Evolutionary conservation across 139 green algal species (phyloP).

Genomic region (Nannochloris sp.): DNA sequence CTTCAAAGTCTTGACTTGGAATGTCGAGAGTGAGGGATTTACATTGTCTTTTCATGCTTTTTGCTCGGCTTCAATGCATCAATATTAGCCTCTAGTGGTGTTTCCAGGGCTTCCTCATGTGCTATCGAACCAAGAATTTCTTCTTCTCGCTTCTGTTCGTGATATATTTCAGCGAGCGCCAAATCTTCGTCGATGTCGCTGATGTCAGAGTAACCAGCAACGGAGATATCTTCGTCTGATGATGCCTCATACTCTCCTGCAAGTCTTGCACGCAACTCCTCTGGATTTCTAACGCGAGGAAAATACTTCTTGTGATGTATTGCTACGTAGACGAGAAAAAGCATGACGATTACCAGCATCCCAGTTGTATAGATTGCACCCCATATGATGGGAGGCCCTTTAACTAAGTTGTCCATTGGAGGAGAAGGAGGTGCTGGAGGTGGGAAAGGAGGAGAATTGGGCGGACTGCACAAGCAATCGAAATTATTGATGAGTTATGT

Average conservation of each 20-base stretch:
- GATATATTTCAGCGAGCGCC: neutral
- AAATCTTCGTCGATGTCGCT: neutral
- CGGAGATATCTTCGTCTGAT: conserved; percentile 7
- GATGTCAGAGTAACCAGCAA: conserved; percentile 2
- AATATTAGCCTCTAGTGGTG: too few species aligned
- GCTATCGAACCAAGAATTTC: too few species aligned
- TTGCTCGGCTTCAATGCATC: too few species aligned
- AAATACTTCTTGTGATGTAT: conserved; percentile 20
- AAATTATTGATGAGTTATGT: neutral
- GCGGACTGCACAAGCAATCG: conserved; percentile 8
- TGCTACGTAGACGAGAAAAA: conserved; percentile 7
- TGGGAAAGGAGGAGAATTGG: conserved; percentile 15
- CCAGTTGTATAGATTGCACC: conserved; percentile 3
- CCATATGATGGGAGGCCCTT: conserved; percentile 17
- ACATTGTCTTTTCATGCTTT: too few species aligned
- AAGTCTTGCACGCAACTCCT: conserved; percentile 11
- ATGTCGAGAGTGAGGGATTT: too few species aligned
- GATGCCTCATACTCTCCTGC: conserved; percentile 10
- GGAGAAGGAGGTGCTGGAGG: conserved; percentile 18
- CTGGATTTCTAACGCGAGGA: conserved; percentile 13
- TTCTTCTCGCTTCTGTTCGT: too few species aligned
- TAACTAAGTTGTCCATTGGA: conserved; percentile 13
- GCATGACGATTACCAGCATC: conserved; percentile 3
- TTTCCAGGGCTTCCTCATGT: too few species aligned
- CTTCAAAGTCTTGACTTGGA: too few species aligned